Evolutionary conservation across 441 rosid genomes (phyloP), one percentile per base, ranked within the genome.

Genomic region (Cnidoscolus chayamansa): DNA sequence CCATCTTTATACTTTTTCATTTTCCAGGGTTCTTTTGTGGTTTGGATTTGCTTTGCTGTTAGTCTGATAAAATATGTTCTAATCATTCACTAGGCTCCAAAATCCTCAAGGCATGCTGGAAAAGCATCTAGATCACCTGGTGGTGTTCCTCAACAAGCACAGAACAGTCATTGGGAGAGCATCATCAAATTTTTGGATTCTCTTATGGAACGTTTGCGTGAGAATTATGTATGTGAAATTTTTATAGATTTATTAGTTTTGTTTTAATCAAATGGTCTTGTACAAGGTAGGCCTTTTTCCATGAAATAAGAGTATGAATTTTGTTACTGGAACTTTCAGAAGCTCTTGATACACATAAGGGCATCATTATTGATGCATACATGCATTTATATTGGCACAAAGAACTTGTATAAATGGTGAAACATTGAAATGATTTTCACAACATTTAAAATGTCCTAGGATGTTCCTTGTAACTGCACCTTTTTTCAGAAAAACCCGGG

Each of bases 121-220:
- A 95, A 93, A 80, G 74, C 90, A 51, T 85, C 96, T 77, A 88
- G 90, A 86, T 90, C 96, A 65, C 92, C 98, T 30, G 85, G 92
- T 65, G 84, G 85, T 72, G 50, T 81, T 74, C 80, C 85, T 54
- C 97, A 84, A 80, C 98, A 86, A 72, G 74, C 86, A 77, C 78
- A 84, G n/a, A 80, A 72, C 82, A 91, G 84, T 83, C 97, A 89
- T 56, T 95, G 99, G 99, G 97, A 93, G 70, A 84, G 86, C 82
- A 95, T 95, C 82, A 88, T 90, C 76, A 87, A 84, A 70, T 95
- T 95, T 88, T 82, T 95, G 97, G 94, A 95, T 82, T 89, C 94
- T 77, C 92, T 95, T 43, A 80, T 93, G 93, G 82, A 76, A 63
- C 86, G 87, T 74, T 84, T 95, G 70, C 90, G 85, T 48, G 87